Base-by-base conservation (phyloP, 345 rosid genomes). In the Conringia planisiliqua region DNA sequence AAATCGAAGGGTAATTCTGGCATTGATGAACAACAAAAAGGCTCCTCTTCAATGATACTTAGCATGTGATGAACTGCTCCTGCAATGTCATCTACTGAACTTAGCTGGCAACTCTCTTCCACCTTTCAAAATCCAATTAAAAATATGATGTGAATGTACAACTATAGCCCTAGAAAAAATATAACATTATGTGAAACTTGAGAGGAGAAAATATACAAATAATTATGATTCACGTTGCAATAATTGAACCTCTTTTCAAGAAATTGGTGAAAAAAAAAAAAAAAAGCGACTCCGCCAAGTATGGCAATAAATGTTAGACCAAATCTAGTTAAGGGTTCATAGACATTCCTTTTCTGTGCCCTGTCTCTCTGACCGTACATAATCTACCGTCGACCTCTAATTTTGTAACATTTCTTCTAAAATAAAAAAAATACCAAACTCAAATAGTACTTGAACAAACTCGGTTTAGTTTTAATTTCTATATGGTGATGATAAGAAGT, bases 31-130 rank as follows among this genome's bases (percentile, higher is more conserved):
- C 55, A 81, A 77, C 16, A 68, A 68, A 51, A 51, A 78, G 69
- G 79, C 22, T 80, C 89, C 56, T 83, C 84, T 72, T 87, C 90
- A 78, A 86, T 87, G 67, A 87, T 80, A 82, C 82, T 82, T 16
- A 93, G 93, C 93, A 93, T 85, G 85, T 85, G 90, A 60, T 89
- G 88, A 46, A 90, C 95, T 68, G 97, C 89, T 72, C 81, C 86
- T 74, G 95, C 97, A 77, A 93, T 89, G 85, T 93, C 98, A 76
- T 90, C 96, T 75, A 79, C 96, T 44, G 93, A 84, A 47, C 73
- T 87, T 66, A 93, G 88, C 76, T 83, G 93, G 86, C 97, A 89
- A 82, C 86, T 91, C 83, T 93, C 98, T 83, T 92, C 97, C 79
- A 89, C 80, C 97, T 92, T 77, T 24, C 1, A 64, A 27, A 17